Evolutionary conservation across 352 stramenopile genomes (phyloP).

Genomic region (Pythium periplocum): DNA sequence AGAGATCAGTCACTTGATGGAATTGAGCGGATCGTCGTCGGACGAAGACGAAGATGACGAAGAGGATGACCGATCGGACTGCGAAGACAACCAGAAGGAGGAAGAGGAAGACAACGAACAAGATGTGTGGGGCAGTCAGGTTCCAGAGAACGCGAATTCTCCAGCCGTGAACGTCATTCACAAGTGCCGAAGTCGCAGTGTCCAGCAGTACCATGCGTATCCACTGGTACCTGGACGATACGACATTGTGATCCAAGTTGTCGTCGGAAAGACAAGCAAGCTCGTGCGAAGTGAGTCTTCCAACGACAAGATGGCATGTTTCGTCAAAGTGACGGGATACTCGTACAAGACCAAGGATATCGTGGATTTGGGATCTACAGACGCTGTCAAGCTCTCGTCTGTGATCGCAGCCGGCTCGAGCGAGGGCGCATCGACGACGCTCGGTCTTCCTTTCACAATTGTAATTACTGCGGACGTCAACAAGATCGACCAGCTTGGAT

Average conservation of each 20-base stretch:
- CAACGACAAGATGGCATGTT: conserved; percentile 45
- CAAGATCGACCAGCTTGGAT: conserved; percentile 52
- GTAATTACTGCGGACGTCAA: conserved; percentile 50
- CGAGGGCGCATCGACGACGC: conserved; percentile 14
- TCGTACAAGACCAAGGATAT: conserved; percentile 30
- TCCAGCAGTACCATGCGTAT: no score
- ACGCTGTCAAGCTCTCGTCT: conserved; percentile 51
- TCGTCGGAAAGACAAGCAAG: conserved; percentile 44
- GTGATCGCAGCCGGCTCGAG: conserved; percentile 21
- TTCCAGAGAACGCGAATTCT: no score
- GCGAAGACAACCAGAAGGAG: conserved; percentile 6
- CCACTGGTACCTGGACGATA: conserved; percentile 24
- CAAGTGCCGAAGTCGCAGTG: no score
- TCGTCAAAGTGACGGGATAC: conserved; percentile 49
- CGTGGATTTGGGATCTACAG: conserved; percentile 56
- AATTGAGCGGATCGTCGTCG: conserved; percentile 2
- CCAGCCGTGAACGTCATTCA: no score
- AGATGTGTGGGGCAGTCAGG: neutral
- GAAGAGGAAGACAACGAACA: conserved; percentile 19
- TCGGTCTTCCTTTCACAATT: conserved; percentile 49
- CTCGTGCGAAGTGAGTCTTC: conserved; percentile 33
- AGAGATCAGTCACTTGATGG: conserved; percentile 6
- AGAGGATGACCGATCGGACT: neutral
- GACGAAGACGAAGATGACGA: conserved; percentile 16
- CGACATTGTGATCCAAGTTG: conserved; percentile 50